A percentile compares a stretch with the other conserved stretches of the same genome.
phyloP scores from a whole-genome alignment of 2,329 filamentous ascomycete species.

The Bipolaris bicolor region DNA sequence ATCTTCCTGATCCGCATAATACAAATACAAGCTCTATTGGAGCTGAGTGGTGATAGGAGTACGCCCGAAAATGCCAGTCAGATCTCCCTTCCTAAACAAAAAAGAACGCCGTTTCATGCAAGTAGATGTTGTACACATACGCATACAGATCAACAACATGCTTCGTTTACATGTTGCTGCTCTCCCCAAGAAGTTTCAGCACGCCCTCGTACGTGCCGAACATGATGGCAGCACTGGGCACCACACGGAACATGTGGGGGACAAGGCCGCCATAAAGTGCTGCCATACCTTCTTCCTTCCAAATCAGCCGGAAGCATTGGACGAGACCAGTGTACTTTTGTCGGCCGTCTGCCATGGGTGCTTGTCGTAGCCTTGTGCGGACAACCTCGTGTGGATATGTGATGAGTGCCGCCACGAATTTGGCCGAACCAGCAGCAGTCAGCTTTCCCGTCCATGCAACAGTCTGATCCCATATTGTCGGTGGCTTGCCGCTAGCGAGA shows the following conservation, averaged over 20 bases:
- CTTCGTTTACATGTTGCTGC: constrained; percentile 45
- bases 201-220: constrained; percentile 80
- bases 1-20: constrained; percentile 5
- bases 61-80: constrained; percentile 11
- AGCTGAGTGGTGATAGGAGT: constrained; percentile 13
- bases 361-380: constrained; percentile 82
- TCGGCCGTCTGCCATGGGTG: constrained; percentile 72
- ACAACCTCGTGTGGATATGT: constrained; percentile 95
- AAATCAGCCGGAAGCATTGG: constrained; percentile 87
- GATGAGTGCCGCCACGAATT: constrained; percentile 80
- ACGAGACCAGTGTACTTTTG: constrained; percentile 87
- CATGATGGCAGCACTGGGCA: constrained; percentile 94
- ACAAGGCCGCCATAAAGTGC: constrained; percentile 90
- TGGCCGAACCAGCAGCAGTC: constrained; percentile 79
- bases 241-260: constrained; percentile 87
- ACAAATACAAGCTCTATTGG: constrained; percentile 12
- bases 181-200: constrained; percentile 55
- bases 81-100: constrained; percentile 1
- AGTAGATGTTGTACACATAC: constrained; percentile 18
- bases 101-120: constrained; percentile 18
- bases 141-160: background rate
- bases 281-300: constrained; percentile 84
- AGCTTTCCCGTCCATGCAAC: constrained; percentile 81
- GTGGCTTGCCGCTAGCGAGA: constrained; percentile 64
- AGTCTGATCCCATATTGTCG: constrained; percentile 73